These are phyloP conservation scores for Cichorium intybus DNA, from an alignment of 140 eudicot genomes.

Conservation along the genomic window DNA sequence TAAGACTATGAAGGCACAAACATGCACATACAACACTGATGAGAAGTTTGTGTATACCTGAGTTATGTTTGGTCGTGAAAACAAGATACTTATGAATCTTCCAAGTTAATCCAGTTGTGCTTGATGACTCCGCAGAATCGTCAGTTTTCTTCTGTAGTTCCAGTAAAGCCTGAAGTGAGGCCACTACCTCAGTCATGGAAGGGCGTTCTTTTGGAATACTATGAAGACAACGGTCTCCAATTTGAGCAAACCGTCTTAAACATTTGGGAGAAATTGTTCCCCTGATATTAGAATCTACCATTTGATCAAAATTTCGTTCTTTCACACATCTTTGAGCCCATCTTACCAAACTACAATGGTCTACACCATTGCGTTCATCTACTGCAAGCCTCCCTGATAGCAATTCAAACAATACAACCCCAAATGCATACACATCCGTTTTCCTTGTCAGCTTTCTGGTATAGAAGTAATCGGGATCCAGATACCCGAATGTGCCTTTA, in stretches of 20 bases:
- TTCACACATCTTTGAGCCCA: too few species aligned
- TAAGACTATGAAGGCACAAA: not conserved
- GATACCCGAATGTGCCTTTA: constrained; percentile 20
- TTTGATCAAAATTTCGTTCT: constrained; percentile 1
- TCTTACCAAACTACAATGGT: too few species aligned
- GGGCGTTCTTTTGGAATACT: not conserved
- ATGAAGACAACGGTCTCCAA: not conserved
- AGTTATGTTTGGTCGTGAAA: too few species aligned
- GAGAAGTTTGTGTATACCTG: not conserved
- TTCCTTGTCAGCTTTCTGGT: constrained; percentile 4
- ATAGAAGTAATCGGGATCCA: constrained; percentile 17
- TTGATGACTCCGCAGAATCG: not conserved
- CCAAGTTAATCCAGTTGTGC: not conserved
- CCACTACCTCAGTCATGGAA: not conserved
- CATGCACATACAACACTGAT: not conserved
- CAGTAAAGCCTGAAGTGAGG: not conserved
- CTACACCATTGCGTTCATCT: too few species aligned
- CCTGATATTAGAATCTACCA: constrained; percentile 1
- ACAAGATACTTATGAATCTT: constrained; percentile 4
- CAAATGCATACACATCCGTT: too few species aligned
- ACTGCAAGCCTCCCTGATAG: too few species aligned
- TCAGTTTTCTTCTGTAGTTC: not conserved
- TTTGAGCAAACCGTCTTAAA: not conserved
- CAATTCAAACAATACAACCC: too few species aligned
- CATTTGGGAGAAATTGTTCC: constrained; percentile 4